phyloP scores from a whole-genome alignment of 2,329 filamentous ascomycete species.

The Aspergillus awamori region DNA sequence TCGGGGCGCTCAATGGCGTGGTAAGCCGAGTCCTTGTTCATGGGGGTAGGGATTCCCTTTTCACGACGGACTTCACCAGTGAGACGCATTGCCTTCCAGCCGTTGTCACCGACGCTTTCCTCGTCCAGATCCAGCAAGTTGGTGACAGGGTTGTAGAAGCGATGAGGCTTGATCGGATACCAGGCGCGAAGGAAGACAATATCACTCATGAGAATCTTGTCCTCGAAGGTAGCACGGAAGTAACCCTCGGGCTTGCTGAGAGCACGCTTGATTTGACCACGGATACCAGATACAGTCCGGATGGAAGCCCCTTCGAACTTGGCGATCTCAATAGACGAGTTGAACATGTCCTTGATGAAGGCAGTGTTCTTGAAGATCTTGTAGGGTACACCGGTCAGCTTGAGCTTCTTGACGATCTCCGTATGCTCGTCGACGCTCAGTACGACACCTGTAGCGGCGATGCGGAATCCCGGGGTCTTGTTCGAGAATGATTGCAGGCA shows the following conservation, averaged over 20 bases:
- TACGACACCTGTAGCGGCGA: conserved; percentile 91
- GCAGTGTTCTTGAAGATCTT: conserved; percentile 99
- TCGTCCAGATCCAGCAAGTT: conserved; percentile 72
- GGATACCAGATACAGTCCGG: conserved; percentile 91
- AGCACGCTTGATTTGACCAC: conserved; percentile 96
- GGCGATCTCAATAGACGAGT: conserved; percentile 85
- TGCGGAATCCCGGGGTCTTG: conserved; percentile 84
- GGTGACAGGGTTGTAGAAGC: conserved; percentile 95
- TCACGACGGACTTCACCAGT: conserved; percentile 88
- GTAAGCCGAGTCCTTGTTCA: conserved; percentile 84
- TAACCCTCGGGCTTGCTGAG: conserved; percentile 91
- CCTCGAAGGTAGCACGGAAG: conserved; percentile 96
- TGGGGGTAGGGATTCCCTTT: conserved; percentile 73
- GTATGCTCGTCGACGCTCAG: conserved; percentile 92
- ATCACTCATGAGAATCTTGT: conserved; percentile 96
- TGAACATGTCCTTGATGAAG: conserved; percentile 99
- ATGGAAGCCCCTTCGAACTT: conserved; percentile 97
- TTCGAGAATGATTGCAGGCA: conserved; percentile 88
- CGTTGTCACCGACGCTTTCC: conserved; percentile 34
- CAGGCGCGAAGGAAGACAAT: conserved; percentile 95
- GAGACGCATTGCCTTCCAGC: conserved; percentile 89
- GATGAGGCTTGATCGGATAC: conserved; percentile 93
- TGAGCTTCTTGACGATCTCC: conserved; percentile 99
- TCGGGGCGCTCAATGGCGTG: conserved; percentile 61
- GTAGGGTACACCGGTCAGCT: conserved; percentile 88